Evolutionary conservation across 139 green algal species (phyloP).

Genomic region (Chlorella sp.): DNA sequence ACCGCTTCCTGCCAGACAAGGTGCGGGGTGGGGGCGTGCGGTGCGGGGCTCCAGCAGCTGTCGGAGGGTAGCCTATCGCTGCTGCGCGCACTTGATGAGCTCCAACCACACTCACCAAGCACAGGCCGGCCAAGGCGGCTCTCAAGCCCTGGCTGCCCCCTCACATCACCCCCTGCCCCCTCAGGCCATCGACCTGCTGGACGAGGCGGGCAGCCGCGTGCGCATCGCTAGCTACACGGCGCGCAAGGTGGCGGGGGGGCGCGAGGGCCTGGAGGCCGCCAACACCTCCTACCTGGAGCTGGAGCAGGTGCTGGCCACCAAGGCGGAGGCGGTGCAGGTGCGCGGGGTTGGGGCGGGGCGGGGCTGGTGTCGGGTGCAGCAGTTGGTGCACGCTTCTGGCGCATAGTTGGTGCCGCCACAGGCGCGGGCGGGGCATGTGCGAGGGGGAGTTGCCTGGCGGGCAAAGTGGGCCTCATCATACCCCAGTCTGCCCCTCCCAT

Average conservation of each 20-base stretch:
- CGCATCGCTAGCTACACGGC: slow-evolving; percentile 82
- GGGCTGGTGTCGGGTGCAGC: no score
- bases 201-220: slow-evolving; percentile 92
- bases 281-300: slow-evolving; percentile 46
- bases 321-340: slow-evolving; percentile 66
- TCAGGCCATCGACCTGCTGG: slow-evolving; percentile 95
- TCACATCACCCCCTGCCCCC: neutral
- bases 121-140: no score
- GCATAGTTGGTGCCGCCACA: no score
- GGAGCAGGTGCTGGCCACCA: slow-evolving; percentile 78
- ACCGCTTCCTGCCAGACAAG: slow-evolving; percentile 96
- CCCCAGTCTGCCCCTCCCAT: neutral
- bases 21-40: slow-evolving; percentile 3
- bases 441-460: neutral
- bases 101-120: no score
- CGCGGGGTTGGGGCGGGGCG: no score
- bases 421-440: neutral
- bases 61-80: no score
- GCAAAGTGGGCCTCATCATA: neutral
- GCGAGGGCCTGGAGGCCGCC: slow-evolving; percentile 15
- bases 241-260: slow-evolving; percentile 18
- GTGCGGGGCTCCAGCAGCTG: no score
- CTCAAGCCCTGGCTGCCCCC: neutral
- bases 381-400: no score
- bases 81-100: no score